These are phyloP conservation scores for Hymenoscyphus salicellus DNA, from an alignment of 2,329 filamentous ascomycete genomes.

Conservation along the genomic window DNA sequence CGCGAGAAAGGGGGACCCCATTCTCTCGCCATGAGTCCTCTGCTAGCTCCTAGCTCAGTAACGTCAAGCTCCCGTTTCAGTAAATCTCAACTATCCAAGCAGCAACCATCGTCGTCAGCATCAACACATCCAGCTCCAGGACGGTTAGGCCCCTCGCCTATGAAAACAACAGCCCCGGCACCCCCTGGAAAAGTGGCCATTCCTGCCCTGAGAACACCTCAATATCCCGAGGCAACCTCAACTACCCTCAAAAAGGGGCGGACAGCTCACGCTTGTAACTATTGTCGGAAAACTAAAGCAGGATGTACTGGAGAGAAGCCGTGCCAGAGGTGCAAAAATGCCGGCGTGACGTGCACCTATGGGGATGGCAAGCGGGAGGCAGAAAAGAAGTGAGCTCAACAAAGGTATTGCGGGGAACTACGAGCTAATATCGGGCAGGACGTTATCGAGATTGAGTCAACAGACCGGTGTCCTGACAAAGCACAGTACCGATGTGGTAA, in stretches of 20 bases:
- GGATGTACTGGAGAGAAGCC: constrained; percentile 38
- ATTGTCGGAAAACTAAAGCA: constrained; percentile 38
- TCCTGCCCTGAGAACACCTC: constrained; percentile 20
- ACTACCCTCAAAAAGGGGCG: constrained; percentile 23
- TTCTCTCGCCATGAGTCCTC: not conserved
- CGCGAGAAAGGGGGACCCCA: not conserved
- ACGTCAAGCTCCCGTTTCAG: not conserved
- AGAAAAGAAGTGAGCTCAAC: constrained; percentile 25
- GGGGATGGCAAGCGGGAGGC: constrained; percentile 33
- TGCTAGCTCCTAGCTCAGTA: not conserved
- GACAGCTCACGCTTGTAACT: constrained; percentile 35
- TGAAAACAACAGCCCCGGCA: not conserved
- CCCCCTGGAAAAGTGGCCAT: constrained; percentile 28
- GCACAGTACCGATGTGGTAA: constrained; percentile 22
- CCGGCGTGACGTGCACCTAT: constrained; percentile 25
- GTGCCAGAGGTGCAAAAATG: constrained; percentile 35
- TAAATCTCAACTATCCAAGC: not conserved
- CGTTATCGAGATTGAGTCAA: constrained; percentile 23
- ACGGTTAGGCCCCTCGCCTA: not conserved
- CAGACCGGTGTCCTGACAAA: constrained; percentile 19
- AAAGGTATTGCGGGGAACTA: not conserved
- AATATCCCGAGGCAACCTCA: constrained; percentile 10
- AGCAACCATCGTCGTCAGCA: not conserved
- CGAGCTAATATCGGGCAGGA: constrained; percentile 16
- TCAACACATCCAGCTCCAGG: not conserved